Conservation (phyloP, 2,329 filamentous ascomycete genomes). For the Bipolaris cookei region DNA sequence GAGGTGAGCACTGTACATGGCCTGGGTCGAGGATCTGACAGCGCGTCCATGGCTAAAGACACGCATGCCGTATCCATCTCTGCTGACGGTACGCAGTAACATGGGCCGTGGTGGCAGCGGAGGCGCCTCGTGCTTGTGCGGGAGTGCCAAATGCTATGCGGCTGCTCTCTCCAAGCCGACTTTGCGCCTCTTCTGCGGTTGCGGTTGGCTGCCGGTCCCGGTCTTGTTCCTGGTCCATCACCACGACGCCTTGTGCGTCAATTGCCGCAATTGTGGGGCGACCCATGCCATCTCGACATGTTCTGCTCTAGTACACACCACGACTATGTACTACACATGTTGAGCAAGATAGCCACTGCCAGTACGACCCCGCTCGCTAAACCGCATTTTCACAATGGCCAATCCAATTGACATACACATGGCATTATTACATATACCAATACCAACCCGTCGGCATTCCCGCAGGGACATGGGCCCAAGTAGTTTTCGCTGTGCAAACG, state of each 20-base stretch:
- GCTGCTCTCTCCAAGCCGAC: conserved; percentile 20
- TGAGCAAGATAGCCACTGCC: too few species aligned
- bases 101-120: conserved; percentile 34
- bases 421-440: not conserved
- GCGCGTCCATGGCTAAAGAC: conserved; percentile 42
- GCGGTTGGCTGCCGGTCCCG: conserved; percentile 30
- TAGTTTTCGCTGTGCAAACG: conserved; percentile 16
- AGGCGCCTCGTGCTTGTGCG: conserved; percentile 26
- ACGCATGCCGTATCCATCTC: conserved; percentile 45
- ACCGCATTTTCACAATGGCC: not conserved
- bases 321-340: not conserved
- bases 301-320: not conserved
- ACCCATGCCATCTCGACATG: not conserved
- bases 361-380: not conserved
- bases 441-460: conserved; percentile 6
- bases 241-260: conserved; percentile 23
- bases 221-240: conserved; percentile 19
- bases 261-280: conserved; percentile 17
- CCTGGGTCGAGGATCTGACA: conserved; percentile 21
- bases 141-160: conserved; percentile 18
- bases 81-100: conserved; percentile 38
- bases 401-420: not conserved
- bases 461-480: conserved; percentile 5
- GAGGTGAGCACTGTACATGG: conserved; percentile 19
- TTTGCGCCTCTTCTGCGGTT: conserved; percentile 33